Conservation (phyloP, 352 stramenopile species). For the Peronospora farinosa region DNA sequence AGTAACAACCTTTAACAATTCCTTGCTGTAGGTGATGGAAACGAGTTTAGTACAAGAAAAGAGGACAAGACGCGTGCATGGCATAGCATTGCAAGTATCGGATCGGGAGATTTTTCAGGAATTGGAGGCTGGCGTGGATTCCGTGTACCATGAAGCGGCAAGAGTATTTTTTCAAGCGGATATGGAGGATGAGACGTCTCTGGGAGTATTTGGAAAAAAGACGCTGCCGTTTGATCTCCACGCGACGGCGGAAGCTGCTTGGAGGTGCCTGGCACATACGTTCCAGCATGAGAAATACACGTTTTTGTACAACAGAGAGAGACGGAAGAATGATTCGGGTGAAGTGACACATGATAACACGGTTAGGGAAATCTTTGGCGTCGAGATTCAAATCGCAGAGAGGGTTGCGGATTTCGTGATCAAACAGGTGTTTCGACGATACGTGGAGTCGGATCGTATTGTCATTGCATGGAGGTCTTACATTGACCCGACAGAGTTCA, state of each 20-base stretch:
- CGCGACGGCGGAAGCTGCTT: conserved; percentile 31
- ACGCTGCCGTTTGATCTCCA: conserved; percentile 38
- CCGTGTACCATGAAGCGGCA: conserved; percentile 30
- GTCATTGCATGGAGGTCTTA: conserved; percentile 60
- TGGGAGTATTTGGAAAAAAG: conserved; percentile 40
- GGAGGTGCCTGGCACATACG: conserved; percentile 34
- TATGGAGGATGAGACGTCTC: conserved; percentile 11
- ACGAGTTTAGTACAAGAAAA: conserved; percentile 24
- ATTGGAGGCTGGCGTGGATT: conserved; percentile 30
- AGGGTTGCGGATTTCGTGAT: conserved; percentile 48
- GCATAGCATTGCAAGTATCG: conserved; percentile 15
- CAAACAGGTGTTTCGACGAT: conserved; percentile 55
- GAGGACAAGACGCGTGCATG: conserved; percentile 23
- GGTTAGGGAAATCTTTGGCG: conserved; percentile 53
- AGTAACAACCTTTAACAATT: conserved; percentile 1
- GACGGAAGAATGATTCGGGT: conserved; percentile 8
- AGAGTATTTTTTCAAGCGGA: conserved; percentile 28
- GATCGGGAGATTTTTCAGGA: conserved; percentile 33
- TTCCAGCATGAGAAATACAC: conserved; percentile 36
- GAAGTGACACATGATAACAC: no score
- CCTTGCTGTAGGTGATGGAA: conserved; percentile 24
- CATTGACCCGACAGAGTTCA: conserved; percentile 57
- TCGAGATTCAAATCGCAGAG: conserved; percentile 44
- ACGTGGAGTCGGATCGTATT: conserved; percentile 50
- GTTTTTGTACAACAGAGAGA: conserved; percentile 26